Percentiles rank a stretch among this genome's conserved stretches.
phyloP scores from a whole-genome alignment of 495 filamentous ascomycete species.

The Neurospora sp. region DNA sequence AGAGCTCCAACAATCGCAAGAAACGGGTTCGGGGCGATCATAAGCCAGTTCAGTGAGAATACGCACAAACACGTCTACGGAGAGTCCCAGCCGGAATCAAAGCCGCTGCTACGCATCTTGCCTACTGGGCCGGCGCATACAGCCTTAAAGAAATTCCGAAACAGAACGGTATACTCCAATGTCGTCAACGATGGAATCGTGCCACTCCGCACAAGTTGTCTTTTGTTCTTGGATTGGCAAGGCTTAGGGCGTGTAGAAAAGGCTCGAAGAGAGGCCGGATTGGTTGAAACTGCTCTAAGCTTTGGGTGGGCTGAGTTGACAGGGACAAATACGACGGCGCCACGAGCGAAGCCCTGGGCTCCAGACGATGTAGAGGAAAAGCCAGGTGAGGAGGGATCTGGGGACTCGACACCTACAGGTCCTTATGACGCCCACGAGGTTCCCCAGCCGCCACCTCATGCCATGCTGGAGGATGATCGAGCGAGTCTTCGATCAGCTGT shows the following conservation, averaged over 20 bases:
- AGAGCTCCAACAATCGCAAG: slow-evolving; percentile 71
- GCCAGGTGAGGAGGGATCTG: slow-evolving; percentile 13
- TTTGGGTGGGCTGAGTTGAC: slow-evolving; percentile 96
- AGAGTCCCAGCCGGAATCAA: slow-evolving; percentile 64
- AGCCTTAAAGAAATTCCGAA: slow-evolving; percentile 76
- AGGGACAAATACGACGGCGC: slow-evolving; percentile 49
- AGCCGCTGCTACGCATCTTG: slow-evolving; percentile 81
- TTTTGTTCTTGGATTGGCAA: slow-evolving; percentile 96
- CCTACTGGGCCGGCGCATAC: slow-evolving; percentile 88
- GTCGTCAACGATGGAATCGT: slow-evolving; percentile 99
- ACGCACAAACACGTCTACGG: slow-evolving; percentile 53
- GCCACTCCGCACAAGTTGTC: slow-evolving; percentile 83
- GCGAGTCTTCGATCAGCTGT: slow-evolving; percentile 29
- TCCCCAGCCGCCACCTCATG: slow-evolving; percentile 48
- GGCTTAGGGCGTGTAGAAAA: slow-evolving; percentile 90
- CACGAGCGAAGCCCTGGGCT: slow-evolving; percentile 25
- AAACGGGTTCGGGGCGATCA: slow-evolving; percentile 80
- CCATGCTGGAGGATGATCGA: slow-evolving; percentile 43
- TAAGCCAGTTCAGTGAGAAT: slow-evolving; percentile 61
- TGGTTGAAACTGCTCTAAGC: slow-evolving; percentile 82
- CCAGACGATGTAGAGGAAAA: slow-evolving; percentile 16
- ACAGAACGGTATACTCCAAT: slow-evolving; percentile 90
- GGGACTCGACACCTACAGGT: slow-evolving; percentile 14
- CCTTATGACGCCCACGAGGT: slow-evolving; percentile 34
- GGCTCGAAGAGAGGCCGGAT: slow-evolving; percentile 78